These are phyloP conservation scores for Epichloe sibirici DNA, from an alignment of 2,329 filamentous ascomycete genomes.

Conservation along the genomic window DNA sequence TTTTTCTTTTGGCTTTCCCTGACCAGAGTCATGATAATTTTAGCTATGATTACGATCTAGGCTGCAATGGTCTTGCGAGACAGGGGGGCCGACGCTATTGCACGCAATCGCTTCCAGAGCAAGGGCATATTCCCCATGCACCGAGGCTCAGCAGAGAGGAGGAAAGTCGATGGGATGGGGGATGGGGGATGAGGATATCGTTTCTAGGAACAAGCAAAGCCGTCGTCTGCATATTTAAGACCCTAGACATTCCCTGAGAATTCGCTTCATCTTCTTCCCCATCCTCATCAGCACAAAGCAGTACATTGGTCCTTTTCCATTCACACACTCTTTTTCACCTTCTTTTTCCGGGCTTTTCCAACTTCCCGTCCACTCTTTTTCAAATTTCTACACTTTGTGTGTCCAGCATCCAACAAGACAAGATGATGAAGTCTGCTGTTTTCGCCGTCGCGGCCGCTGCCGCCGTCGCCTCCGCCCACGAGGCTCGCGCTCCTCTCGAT, in stretches of 20 bases:
- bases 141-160: slow-evolving; percentile 1
- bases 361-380: slow-evolving; percentile 13
- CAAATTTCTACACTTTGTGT: neutral
- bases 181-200: neutral
- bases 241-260: slow-evolving; percentile 6
- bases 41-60: neutral
- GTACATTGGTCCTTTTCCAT: slow-evolving; percentile 4
- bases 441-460: slow-evolving; percentile 10
- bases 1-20: neutral
- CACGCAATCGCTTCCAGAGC: neutral
- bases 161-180: neutral
- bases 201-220: neutral
- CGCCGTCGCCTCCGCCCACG: slow-evolving; percentile 8
- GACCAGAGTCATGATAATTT: neutral
- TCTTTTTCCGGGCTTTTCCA: slow-evolving; percentile 10
- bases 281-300: slow-evolving; percentile 7
- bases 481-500: slow-evolving; percentile 8
- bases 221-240: slow-evolving; percentile 11
- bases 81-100: slow-evolving; percentile 2
- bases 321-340: slow-evolving; percentile 6
- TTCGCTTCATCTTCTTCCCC: neutral
- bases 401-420: slow-evolving; percentile 11
- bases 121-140: slow-evolving; percentile 1
- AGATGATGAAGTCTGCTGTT: slow-evolving; percentile 16
- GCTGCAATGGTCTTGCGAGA: neutral